These are phyloP conservation scores for Filosporella fistucella DNA, from an alignment of 495 filamentous ascomycete species.

Conservation along the genomic window DNA sequence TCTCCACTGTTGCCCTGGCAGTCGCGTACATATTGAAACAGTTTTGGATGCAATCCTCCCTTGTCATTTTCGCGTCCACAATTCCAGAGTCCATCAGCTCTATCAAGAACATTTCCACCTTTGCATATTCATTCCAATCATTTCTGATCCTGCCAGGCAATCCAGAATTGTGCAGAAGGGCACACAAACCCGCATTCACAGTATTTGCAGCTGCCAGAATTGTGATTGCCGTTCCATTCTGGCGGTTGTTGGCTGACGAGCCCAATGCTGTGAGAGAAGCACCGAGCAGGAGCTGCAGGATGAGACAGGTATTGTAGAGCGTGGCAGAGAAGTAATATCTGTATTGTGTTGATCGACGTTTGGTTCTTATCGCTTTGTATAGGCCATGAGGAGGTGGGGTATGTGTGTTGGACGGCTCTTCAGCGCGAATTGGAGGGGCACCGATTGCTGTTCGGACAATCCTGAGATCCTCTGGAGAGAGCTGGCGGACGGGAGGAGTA, in stretches of 20 bases:
- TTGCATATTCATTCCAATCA: constrained; percentile 15
- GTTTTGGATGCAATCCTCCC: constrained; percentile 5
- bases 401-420: not conserved
- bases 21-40: constrained; percentile 8
- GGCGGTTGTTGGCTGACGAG: not conserved
- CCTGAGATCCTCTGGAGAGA: not conserved
- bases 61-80: constrained; percentile 4
- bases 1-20: constrained; percentile 10
- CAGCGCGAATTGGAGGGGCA: not conserved
- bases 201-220: constrained; percentile 16
- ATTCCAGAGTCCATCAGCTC: constrained; percentile 15
- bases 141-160: constrained; percentile 13
- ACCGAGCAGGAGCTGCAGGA: constrained; percentile 6
- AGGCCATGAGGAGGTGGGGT: constrained; percentile 1
- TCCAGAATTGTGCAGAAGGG: constrained; percentile 17
- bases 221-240: constrained; percentile 3
- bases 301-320: constrained; percentile 7
- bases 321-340: constrained; percentile 3
- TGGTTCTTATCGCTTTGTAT: not conserved
- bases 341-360: not conserved
- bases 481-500: too few species aligned
- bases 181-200: constrained; percentile 14
- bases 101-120: constrained; percentile 13
- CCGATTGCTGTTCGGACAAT: not conserved
- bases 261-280: constrained; percentile 2